Evolutionary conservation across 768 basidiomycete species (phyloP).

Genomic region (Suillus subluteus): DNA sequence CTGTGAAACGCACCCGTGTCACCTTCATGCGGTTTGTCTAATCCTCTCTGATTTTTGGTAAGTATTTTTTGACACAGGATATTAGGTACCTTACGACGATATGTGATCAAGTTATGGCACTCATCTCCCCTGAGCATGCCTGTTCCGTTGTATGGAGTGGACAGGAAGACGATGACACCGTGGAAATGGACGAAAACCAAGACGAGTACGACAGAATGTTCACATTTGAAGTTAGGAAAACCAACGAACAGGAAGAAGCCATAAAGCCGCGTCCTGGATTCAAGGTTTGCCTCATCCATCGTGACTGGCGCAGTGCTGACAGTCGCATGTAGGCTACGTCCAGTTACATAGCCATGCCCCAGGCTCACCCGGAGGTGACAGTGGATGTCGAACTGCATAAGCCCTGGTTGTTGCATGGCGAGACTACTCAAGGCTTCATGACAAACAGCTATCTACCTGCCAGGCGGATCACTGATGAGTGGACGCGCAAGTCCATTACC

Average conservation of each 20-base stretch:
- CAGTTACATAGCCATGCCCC: conserved; percentile 16
- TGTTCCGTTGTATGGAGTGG: conserved; percentile 48
- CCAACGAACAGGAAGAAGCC: conserved; percentile 56
- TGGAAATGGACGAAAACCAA: conserved; percentile 36
- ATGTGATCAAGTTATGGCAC: conserved; percentile 54
- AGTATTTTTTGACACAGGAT: background rate
- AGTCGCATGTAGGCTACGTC: conserved; percentile 15
- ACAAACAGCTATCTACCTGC: conserved; percentile 30
- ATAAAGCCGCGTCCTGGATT: conserved; percentile 49
- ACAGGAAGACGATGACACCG: conserved; percentile 28
- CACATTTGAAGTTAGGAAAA: conserved; percentile 57
- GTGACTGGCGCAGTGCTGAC: background rate
- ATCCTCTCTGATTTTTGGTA: background rate
- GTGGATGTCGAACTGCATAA: conserved; percentile 14
- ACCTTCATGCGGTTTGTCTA: conserved; percentile 61
- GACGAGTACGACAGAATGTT: conserved; percentile 52
- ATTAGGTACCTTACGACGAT: conserved; percentile 62
- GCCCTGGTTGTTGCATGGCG: conserved; percentile 42
- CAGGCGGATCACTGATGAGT: conserved; percentile 2
- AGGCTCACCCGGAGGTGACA: conserved; percentile 13
- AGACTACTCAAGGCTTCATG: conserved; percentile 45
- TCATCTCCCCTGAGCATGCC: conserved; percentile 54
- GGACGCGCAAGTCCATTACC: background rate
- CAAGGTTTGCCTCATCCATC: conserved; percentile 34
- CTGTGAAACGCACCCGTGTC: conserved; percentile 54